phyloP scores from a whole-genome alignment of 768 basidiomycete species.

The Tricholoma saponaceum region DNA sequence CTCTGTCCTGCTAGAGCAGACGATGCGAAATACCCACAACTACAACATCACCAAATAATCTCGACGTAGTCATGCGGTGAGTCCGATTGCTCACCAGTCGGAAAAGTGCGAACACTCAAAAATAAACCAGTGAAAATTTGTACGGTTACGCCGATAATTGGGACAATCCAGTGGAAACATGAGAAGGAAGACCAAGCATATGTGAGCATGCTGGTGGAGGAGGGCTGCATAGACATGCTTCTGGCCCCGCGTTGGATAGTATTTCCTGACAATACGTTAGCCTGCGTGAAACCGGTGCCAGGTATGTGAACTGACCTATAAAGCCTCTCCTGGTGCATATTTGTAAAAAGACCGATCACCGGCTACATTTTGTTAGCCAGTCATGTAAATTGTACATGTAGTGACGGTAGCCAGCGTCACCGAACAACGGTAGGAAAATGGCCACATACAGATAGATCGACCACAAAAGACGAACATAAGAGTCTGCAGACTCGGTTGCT shows the following conservation, averaged over 20 bases:
- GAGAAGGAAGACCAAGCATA: constrained; percentile 65
- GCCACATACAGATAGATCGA: constrained; percentile 68
- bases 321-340: constrained; percentile 44
- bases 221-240: constrained; percentile 61
- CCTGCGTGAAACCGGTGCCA: too few species aligned
- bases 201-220: constrained; percentile 56
- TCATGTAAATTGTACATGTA: too few species aligned
- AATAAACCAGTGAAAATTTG: constrained; percentile 4
- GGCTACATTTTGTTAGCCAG: too few species aligned
- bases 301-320: constrained; percentile 48
- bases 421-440: too few species aligned
- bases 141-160: constrained; percentile 51
- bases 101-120: constrained; percentile 53
- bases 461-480: constrained; percentile 70
- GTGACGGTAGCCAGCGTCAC: constrained; percentile 58
- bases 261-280: constrained; percentile 19
- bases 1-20: constrained; percentile 69
- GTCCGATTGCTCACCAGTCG: constrained; percentile 43
- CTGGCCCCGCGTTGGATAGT: constrained; percentile 36
- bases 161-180: constrained; percentile 60
- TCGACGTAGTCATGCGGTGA: too few species aligned
- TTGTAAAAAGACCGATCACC: constrained; percentile 40
- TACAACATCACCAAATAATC: too few species aligned
- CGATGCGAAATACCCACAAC: constrained; percentile 61
- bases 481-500: constrained; percentile 46